Evolutionary conservation across 495 filamentous ascomycete genomes (phyloP), one percentile per base, ranked within the genome.

Genomic region (Annulohypoxylon bovei): DNA sequence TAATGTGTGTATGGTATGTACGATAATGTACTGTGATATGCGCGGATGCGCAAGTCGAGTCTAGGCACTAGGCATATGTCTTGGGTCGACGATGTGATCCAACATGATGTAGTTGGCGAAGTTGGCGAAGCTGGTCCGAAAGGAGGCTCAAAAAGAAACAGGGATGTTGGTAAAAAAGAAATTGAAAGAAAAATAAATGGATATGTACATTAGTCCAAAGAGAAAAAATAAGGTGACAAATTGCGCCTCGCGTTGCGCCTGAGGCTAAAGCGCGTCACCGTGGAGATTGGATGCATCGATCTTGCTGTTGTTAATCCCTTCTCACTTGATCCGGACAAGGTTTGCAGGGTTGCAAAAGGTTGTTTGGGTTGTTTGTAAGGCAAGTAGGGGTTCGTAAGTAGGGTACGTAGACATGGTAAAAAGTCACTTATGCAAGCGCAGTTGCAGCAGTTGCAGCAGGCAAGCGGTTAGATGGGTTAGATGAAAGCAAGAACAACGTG

Each of bases 241-340:
- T 56, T 72, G 70, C 63, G 70, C 65, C 70, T 72, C 56, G 60
- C 65, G 54, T 72, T 68, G n/a, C 70, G 64, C 70, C 59, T 68
- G 61, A 68, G 60, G 65, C 70, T 68, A 72, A 68, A 72, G 70
- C 70, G 70, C 65, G 65, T 72, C 70, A 72, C 65, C 46, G 62
- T 65, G 61, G 65, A 72, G 60, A 60, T 58, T 65, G 20, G 16
- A 25, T 27, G 46, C 60, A 61, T 67, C 47, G 56, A 67, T 67
- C 50, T 65, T 52, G 62, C 53, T 50, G 16, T 46, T 53, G 16
- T 65, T 57, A 20, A 42, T 40, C 37, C 14, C 14, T 40, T 40
- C 20, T 23, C 20, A 28, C 20, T 50, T 25, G 22, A 50, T 50
- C 28, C 23, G 46, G 11, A 27, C 12, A 11, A n/a, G 14, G 11